These are phyloP conservation scores for Exophiala viscosa DNA, from an alignment of 2,329 filamentous ascomycete genomes.

Conservation along the genomic window DNA sequence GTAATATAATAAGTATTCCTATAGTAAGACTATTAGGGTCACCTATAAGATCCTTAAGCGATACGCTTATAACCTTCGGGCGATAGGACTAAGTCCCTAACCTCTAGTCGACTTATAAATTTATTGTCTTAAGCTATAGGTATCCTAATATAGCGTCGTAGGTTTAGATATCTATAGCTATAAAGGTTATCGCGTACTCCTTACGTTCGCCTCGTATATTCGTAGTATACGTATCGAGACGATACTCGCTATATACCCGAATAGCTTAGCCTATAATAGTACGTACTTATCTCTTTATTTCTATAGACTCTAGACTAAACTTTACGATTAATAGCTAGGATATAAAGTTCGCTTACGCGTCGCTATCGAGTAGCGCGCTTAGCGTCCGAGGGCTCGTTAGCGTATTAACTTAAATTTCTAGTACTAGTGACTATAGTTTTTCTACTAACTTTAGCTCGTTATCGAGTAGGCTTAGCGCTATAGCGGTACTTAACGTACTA, in stretches of 20 bases:
- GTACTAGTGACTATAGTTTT: neutral
- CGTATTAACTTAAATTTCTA: neutral
- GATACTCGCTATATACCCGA: neutral
- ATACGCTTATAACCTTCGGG: no score
- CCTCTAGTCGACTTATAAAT: neutral
- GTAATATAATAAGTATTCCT: no score
- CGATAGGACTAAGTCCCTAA: no score
- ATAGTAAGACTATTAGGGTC: no score
- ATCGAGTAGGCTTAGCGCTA: no score
- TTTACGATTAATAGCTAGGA: slow-evolving; percentile 5
- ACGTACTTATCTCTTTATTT: neutral
- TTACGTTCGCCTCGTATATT: slow-evolving; percentile 3
- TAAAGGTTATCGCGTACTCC: neutral
- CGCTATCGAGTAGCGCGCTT: neutral
- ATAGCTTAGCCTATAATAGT: slow-evolving; percentile 2
- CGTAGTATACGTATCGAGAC: neutral
- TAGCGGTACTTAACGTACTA: neutral
- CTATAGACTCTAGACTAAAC: neutral
- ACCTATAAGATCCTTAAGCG: no score
- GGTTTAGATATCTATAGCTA: neutral
- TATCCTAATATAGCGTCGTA: slow-evolving; percentile 1
- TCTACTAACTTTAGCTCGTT: neutral
- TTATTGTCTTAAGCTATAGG: slow-evolving; percentile 1
- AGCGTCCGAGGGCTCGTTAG: neutral
- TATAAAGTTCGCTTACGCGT: slow-evolving; percentile 5